Percentiles rank a stretch among this genome's conserved stretches.
These are phyloP conservation scores for Leccinellum rugosiceps DNA, from an alignment of 768 basidiomycete genomes.

Conservation along the genomic window DNA sequence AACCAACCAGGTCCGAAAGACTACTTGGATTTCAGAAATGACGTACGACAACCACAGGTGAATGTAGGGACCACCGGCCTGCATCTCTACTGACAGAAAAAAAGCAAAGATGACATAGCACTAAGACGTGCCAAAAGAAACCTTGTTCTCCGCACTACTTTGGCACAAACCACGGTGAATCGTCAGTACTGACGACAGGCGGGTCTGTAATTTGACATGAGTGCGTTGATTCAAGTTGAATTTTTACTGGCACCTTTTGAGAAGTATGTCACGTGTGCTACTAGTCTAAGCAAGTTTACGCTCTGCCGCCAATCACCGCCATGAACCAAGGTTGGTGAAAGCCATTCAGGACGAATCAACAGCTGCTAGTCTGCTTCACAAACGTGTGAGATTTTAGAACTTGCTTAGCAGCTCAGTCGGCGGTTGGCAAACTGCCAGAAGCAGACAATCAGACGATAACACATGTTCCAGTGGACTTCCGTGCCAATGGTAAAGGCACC, in stretches of 20 bases:
- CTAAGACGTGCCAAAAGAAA: slow-evolving; percentile 27
- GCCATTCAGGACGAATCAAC: too few species aligned
- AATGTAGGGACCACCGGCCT: slow-evolving; percentile 33
- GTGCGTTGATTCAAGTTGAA: slow-evolving; percentile 22
- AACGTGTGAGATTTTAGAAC: too few species aligned
- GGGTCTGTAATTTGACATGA: slow-evolving; percentile 34
- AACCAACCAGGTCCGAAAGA: not conserved
- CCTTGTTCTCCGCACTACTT: slow-evolving; percentile 32
- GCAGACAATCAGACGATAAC: too few species aligned
- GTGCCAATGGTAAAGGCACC: too few species aligned
- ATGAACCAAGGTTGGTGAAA: too few species aligned
- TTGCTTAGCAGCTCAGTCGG: too few species aligned
- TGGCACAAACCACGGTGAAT: slow-evolving; percentile 31
- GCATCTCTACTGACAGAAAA: slow-evolving; percentile 17
- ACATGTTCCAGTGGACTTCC: too few species aligned
- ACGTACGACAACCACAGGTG: not conserved
- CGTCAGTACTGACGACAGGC: slow-evolving; percentile 7
- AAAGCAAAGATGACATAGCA: slow-evolving; percentile 27
- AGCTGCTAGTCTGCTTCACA: too few species aligned
- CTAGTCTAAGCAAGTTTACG: too few species aligned
- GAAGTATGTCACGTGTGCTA: too few species aligned
- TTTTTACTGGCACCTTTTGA: not conserved
- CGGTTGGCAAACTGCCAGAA: too few species aligned
- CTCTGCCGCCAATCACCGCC: too few species aligned
- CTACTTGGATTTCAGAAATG: not conserved